phyloP scores from a whole-genome alignment of 805 yeast species.

The Lipomyces chichibuensis region DNA sequence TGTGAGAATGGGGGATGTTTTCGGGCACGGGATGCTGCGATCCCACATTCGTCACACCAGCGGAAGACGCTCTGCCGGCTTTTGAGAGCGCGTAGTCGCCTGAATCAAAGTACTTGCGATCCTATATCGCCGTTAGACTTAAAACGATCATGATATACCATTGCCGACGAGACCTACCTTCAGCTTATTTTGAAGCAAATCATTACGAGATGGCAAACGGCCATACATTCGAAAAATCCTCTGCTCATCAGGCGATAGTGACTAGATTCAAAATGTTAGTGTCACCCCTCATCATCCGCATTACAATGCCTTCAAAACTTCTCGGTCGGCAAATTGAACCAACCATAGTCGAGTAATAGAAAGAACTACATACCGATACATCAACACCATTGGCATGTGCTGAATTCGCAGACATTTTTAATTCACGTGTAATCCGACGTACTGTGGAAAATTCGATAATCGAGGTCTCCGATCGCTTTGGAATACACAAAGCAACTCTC shows the following conservation, averaged over 20 bases:
- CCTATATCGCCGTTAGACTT: conserved; percentile 46
- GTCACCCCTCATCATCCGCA: no score
- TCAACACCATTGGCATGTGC: conserved; percentile 28
- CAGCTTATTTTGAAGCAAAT: conserved; percentile 70
- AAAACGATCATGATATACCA: not conserved
- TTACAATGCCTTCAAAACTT: no score
- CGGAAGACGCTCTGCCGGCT: conserved; percentile 44
- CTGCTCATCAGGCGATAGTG: conserved; percentile 66
- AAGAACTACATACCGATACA: conserved; percentile 18
- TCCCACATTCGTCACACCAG: conserved; percentile 41
- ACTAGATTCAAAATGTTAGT: conserved; percentile 5
- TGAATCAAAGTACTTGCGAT: conserved; percentile 88
- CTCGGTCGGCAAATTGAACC: not conserved
- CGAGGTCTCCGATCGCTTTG: not conserved
- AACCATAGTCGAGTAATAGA: not conserved
- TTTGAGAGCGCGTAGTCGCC: conserved; percentile 86
- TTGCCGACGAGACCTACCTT: conserved; percentile 27
- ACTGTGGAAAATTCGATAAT: not conserved
- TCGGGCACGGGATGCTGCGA: conserved; percentile 41
- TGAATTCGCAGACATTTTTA: conserved; percentile 25
- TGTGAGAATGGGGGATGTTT: conserved; percentile 39
- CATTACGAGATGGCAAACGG: conserved; percentile 78
- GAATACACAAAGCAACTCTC: not conserved
- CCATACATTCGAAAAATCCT: conserved; percentile 81
- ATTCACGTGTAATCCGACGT: not conserved